phyloP scores from a whole-genome alignment of 495 filamentous ascomycete species.

The Cercophora sp. region DNA sequence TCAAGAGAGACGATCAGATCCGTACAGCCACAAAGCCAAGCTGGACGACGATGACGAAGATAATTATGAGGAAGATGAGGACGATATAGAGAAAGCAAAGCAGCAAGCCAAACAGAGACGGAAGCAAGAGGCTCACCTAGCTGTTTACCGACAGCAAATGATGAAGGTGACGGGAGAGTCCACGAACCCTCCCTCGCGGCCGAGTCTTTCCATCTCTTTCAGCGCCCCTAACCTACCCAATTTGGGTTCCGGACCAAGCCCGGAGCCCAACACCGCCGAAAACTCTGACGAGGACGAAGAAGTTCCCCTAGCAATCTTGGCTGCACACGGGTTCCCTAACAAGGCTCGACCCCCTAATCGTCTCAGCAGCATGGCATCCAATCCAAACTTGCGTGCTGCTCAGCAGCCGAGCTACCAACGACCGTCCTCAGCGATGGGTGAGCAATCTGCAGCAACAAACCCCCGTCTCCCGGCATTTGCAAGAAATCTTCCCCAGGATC shows the following conservation, averaged over 20 bases:
- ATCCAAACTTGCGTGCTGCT: constrained; percentile 54
- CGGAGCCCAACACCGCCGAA: constrained; percentile 33
- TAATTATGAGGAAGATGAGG: constrained; percentile 75
- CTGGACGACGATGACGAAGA: constrained; percentile 55
- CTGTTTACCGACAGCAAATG: constrained; percentile 92
- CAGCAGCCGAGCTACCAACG: constrained; percentile 35
- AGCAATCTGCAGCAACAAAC: constrained; percentile 16
- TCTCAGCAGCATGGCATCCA: constrained; percentile 61
- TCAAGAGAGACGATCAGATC: constrained; percentile 54
- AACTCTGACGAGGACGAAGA: constrained; percentile 80
- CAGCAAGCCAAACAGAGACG: constrained; percentile 70
- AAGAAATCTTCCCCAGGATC: constrained; percentile 78
- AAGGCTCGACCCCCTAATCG: constrained; percentile 75
- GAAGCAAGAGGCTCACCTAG: constrained; percentile 87
- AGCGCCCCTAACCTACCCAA: constrained; percentile 52
- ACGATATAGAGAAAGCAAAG: constrained; percentile 71
- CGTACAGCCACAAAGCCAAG: constrained; percentile 19
- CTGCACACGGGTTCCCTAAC: constrained; percentile 88
- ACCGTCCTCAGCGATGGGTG: constrained; percentile 29
- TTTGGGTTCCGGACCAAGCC: constrained; percentile 9
- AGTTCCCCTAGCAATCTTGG: constrained; percentile 80
- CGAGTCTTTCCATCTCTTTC: constrained; percentile 45
- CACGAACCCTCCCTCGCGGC: constrained; percentile 41
- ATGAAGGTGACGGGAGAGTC: constrained; percentile 89
- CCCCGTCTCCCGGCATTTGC: constrained; percentile 73